A percentile compares a stretch with the other conserved stretches of the same genome.
These are phyloP conservation scores for Oenanthe javanica DNA, from an alignment of 140 eudicot genomes.

Conservation along the genomic window DNA sequence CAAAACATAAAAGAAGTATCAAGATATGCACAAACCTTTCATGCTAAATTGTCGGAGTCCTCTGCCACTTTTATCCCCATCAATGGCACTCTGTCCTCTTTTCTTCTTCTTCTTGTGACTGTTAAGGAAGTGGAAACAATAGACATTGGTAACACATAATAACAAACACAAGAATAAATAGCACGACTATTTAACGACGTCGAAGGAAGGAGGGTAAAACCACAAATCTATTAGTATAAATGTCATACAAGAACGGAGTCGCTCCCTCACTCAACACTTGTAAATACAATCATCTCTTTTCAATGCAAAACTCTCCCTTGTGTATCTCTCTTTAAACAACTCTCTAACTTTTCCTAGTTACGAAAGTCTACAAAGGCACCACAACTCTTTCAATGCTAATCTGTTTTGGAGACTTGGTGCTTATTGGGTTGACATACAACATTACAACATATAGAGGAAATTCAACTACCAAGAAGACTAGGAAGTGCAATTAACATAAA, in stretches of 20 bases:
- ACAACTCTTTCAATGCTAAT: neutral
- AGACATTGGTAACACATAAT: neutral
- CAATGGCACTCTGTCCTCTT: conserved; percentile 73
- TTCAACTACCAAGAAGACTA: too few relatives aligned
- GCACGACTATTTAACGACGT: neutral
- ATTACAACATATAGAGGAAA: too few relatives aligned
- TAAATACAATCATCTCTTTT: neutral
- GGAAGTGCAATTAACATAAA: too few relatives aligned
- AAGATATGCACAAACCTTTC: conserved; percentile 47
- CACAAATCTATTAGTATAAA: neutral
- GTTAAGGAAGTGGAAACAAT: conserved; percentile 13
- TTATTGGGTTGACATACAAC: too few relatives aligned
- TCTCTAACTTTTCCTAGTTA: neutral
- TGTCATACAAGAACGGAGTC: neutral
- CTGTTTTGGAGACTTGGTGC: neutral
- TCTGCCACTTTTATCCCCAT: conserved; percentile 75
- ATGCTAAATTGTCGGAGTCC: conserved; percentile 90
- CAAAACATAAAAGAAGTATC: neutral
- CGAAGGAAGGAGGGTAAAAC: neutral
- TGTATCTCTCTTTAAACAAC: neutral
- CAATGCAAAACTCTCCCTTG: neutral
- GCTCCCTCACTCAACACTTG: neutral
- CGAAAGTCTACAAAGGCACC: neutral
- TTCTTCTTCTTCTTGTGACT: conserved; percentile 76
- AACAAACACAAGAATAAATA: neutral